A percentile compares a stretch with the other conserved stretches of the same genome.
Evolutionary conservation across 164 flowering plant genomes (phyloP).

Genomic region (Umbilicus rupestris): DNA sequence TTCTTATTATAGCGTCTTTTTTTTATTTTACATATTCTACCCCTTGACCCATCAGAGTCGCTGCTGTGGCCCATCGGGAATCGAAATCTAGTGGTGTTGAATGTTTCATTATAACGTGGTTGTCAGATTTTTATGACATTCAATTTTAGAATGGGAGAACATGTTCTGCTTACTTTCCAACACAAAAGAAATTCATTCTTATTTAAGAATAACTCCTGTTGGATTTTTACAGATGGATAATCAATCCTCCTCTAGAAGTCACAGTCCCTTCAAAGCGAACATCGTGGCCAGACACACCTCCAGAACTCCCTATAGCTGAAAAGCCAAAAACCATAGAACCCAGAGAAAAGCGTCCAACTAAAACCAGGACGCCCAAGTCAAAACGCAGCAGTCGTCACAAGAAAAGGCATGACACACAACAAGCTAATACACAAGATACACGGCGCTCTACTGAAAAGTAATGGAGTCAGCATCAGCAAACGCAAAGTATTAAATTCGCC

Average conservation of each 20-base stretch:
- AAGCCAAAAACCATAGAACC: slow-evolving; percentile 30
- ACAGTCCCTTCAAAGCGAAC: slow-evolving; percentile 88
- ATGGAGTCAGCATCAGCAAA: background rate
- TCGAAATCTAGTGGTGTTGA: no score
- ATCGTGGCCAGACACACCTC: slow-evolving; percentile 97
- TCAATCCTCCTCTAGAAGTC: slow-evolving; percentile 78
- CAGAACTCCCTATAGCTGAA: slow-evolving; percentile 54
- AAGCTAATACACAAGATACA: slow-evolving; percentile 25
- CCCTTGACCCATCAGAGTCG: no score
- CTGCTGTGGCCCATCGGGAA: no score
- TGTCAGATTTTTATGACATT: background rate
- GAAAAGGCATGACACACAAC: slow-evolving; percentile 48
- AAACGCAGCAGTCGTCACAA: slow-evolving; percentile 51
- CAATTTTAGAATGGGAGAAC: background rate
- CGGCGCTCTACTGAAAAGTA: slow-evolving; percentile 28
- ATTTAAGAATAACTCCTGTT: background rate
- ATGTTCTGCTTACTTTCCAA: background rate
- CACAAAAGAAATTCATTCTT: background rate
- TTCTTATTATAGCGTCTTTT: background rate
- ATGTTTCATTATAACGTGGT: no score
- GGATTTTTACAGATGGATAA: slow-evolving; percentile 61
- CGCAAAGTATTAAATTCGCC: background rate
- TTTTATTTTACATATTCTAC: no score
- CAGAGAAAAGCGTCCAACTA: slow-evolving; percentile 34
- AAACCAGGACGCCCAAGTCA: slow-evolving; percentile 36